A percentile compares a stretch with the other conserved stretches of the same genome.
Evolutionary conservation across 2,329 filamentous ascomycete genomes (phyloP).

Genomic region (Penicillium sp.): DNA sequence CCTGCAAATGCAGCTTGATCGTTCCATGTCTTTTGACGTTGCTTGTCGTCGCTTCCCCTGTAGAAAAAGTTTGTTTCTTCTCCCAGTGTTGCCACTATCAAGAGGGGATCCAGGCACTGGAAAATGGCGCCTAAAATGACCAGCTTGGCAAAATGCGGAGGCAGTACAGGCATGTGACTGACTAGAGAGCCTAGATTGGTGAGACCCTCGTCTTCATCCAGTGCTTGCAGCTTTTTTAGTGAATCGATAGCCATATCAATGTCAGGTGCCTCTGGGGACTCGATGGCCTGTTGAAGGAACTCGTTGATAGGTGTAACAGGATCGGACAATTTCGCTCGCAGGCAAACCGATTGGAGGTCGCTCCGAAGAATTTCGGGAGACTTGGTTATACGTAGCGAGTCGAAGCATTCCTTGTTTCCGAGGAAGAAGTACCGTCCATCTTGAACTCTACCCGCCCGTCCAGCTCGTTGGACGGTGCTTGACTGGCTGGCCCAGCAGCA

Average conservation of each 20-base stretch:
- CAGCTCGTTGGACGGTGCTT: constrained; percentile 53
- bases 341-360: constrained; percentile 51
- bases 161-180: constrained; percentile 44
- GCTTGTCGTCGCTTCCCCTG: constrained; percentile 36
- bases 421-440: constrained; percentile 56
- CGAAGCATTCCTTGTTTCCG: constrained; percentile 45
- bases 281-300: constrained; percentile 50
- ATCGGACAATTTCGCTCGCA: constrained; percentile 48
- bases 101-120: constrained; percentile 55
- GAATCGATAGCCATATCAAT: constrained; percentile 43
- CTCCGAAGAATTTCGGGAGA: constrained; percentile 49
- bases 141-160: constrained; percentile 54
- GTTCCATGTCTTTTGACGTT: constrained; percentile 28
- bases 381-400: constrained; percentile 39
- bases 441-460: constrained; percentile 55
- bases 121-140: constrained; percentile 57
- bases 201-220: constrained; percentile 50
- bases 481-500: constrained; percentile 54
- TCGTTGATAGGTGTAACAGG: constrained; percentile 45
- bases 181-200: constrained; percentile 54
- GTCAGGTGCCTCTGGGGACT: constrained; percentile 47
- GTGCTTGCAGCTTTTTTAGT: constrained; percentile 44
- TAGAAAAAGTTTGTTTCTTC: constrained; percentile 38
- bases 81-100: constrained; percentile 48
- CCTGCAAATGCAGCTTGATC: constrained; percentile 38